Evolutionary conservation across 2,329 filamentous ascomycete species (phyloP).

Genomic region (Elsinoe australis): DNA sequence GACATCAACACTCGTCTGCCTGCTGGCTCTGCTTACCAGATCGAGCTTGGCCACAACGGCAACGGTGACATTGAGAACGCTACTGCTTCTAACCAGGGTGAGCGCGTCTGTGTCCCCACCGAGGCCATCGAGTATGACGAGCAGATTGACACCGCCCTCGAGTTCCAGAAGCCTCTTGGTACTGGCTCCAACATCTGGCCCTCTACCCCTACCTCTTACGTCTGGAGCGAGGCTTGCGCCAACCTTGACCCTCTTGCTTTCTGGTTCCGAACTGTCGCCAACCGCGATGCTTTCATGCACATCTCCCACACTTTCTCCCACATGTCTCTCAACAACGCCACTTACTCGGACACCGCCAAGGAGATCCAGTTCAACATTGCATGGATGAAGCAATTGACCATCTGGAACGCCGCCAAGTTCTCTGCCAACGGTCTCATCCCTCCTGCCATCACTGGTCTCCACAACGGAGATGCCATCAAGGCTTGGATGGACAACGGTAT

Average conservation of each 20-base stretch:
- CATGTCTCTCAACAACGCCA: constrained; percentile 52
- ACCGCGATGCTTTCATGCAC: constrained; percentile 49
- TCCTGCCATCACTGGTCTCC: constrained; percentile 55
- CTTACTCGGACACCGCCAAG: constrained; percentile 48
- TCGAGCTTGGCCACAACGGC: constrained; percentile 52
- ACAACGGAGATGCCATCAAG: constrained; percentile 55
- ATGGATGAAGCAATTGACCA: constrained; percentile 49
- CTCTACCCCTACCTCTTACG: constrained; percentile 37
- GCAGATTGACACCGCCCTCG: constrained; percentile 36
- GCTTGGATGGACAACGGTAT: constrained; percentile 56
- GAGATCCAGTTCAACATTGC: constrained; percentile 55
- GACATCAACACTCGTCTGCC: constrained; percentile 43
- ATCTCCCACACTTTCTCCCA: constrained; percentile 59
- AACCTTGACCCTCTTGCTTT: constrained; percentile 43
- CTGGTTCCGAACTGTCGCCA: constrained; percentile 48
- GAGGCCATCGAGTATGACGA: constrained; percentile 35
- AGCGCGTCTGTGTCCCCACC: constrained; percentile 26
- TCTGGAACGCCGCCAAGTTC: constrained; percentile 42
- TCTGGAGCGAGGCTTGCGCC: constrained; percentile 45
- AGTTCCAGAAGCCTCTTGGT: constrained; percentile 40
- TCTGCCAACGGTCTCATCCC: constrained; percentile 52
- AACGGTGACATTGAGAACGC: constrained; percentile 44
- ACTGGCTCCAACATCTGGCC: constrained; percentile 36
- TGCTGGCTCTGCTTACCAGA: constrained; percentile 44
- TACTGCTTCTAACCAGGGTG: constrained; percentile 22